Evolutionary conservation across 805 yeast genomes (phyloP), one percentile per base, ranked within the genome.

Genomic region (Saccharomyces paradoxus): DNA sequence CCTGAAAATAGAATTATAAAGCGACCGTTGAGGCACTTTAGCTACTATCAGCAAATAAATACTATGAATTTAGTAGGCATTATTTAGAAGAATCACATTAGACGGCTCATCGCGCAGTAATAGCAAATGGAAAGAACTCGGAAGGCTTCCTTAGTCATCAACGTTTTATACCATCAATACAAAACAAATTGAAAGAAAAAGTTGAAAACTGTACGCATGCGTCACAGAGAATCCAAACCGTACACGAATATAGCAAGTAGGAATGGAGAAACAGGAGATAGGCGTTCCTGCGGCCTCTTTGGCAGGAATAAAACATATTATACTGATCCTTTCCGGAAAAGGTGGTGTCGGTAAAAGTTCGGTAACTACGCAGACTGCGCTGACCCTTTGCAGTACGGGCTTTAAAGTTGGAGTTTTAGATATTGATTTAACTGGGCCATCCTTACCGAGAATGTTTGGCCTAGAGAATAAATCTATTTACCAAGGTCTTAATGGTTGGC

Each of bases 291-390:
- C 70, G 3, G 60, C 67, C 37, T 68, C 80, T 1, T 63, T 80
- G 24, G 63, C 71, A 22, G 73, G 78, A 51, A 84, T 92, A 31
- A 83, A 84, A 61, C 96, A 92, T 67, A 82, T 94, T 4, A 67
- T 90, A 2, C 76, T 94, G 37, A 84, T 94, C 10, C 80, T 94
- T 2, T 89, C 97, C 0, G 99, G 97, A 0, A 90, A 90, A 69
- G 97, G 97, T 29, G 97, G 99, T 26, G 99, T 94, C 0, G 99
- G 99, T 1, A 94, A 94, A 68, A 89, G 97, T 12, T 89, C 97
- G 0, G 90, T 94, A 1, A 91, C 99, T 2, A 88, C 97, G 0
- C 99, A 94, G 67, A 76, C 90, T 1, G 98, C 97, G 0, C 76
- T 94, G n/a, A 77, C 91, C 0, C 74, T 94, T 30, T 88, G 84